Conservation (phyloP, 2,329 filamentous ascomycete species). For the Fusarium sp. region DNA sequence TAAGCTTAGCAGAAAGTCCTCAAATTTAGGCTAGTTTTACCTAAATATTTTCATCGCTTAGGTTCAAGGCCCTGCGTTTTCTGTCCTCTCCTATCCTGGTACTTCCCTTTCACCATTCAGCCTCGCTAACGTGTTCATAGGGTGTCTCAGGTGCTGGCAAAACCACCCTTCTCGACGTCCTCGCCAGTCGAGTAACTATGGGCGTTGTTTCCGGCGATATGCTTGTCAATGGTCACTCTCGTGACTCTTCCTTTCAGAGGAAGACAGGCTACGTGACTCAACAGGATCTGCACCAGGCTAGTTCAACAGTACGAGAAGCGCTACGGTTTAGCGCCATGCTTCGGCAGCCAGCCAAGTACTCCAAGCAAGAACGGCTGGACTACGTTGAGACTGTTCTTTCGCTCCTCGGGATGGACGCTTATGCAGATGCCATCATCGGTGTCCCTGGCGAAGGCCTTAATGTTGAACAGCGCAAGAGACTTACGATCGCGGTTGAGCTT, state of each 20-base stretch:
- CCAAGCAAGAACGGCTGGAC: constrained; percentile 74
- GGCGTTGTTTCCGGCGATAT: constrained; percentile 86
- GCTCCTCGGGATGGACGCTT: constrained; percentile 68
- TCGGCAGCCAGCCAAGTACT: constrained; percentile 74
- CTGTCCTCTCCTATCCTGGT: background rate
- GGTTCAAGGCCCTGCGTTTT: too few relatives aligned
- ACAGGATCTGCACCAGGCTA: constrained; percentile 82
- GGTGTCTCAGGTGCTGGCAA: constrained; percentile 83
- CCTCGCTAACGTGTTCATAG: background rate
- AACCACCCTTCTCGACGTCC: constrained; percentile 82
- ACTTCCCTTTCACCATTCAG: too few relatives aligned
- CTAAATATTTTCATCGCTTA: too few relatives aligned
- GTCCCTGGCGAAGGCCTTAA: constrained; percentile 64
- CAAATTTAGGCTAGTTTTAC: too few relatives aligned
- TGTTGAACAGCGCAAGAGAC: constrained; percentile 65
- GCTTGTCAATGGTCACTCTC: constrained; percentile 66
- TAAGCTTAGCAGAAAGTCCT: too few relatives aligned
- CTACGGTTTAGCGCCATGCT: constrained; percentile 82
- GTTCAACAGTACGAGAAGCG: constrained; percentile 82
- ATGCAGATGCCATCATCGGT: constrained; percentile 68
- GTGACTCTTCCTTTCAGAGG: constrained; percentile 81
- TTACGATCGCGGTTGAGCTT: constrained; percentile 65
- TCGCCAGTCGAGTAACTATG: constrained; percentile 83
- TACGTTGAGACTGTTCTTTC: constrained; percentile 80
- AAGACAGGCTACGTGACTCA: constrained; percentile 92